Conservation (phyloP, 2,329 filamentous ascomycete species). For the Periglandula ipomoeae region DNA sequence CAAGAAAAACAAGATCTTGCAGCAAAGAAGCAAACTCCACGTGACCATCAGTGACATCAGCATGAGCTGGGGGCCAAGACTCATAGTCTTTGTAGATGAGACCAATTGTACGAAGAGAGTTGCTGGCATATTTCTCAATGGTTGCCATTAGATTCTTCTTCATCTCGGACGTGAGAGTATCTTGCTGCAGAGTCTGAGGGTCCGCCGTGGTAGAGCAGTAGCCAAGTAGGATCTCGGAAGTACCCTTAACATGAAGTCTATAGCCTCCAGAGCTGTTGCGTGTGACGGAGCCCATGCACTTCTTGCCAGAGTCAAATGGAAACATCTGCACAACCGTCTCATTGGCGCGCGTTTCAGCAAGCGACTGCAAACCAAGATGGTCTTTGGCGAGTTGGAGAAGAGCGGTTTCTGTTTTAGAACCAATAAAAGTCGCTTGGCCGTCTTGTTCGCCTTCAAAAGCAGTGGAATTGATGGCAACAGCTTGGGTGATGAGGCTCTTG, state of each 20-base stretch:
- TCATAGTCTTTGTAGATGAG: too few species aligned
- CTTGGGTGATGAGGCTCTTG: constrained; percentile 29
- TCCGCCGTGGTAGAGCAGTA: too few species aligned
- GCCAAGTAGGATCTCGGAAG: too few species aligned
- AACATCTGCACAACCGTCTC: constrained; percentile 36
- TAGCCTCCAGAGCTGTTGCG: too few species aligned
- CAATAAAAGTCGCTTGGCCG: constrained; percentile 34
- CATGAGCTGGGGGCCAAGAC: too few species aligned
- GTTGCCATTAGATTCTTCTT: constrained; percentile 29
- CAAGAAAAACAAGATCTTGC: too few species aligned
- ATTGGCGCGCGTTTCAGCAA: constrained; percentile 34
- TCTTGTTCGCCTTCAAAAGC: constrained; percentile 41
- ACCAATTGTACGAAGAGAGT: too few species aligned
- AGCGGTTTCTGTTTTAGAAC: constrained; percentile 46
- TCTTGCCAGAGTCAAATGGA: constrained; percentile 42
- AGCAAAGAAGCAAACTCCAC: too few species aligned
- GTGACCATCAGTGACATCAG: constrained; percentile 25
- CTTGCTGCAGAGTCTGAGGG: constrained; percentile 37
- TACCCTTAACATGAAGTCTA: too few species aligned
- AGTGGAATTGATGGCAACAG: constrained; percentile 45
- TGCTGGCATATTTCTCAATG: too few species aligned
- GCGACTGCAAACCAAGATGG: constrained; percentile 36
- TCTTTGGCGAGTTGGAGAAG: constrained; percentile 39
- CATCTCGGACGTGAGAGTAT: constrained; percentile 40
- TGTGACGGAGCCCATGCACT: too few species aligned